Evolutionary conservation across 2,329 filamentous ascomycete species (phyloP), one percentile per base, ranked within the genome.

Genomic region (Pseudogymnoascus sp.): DNA sequence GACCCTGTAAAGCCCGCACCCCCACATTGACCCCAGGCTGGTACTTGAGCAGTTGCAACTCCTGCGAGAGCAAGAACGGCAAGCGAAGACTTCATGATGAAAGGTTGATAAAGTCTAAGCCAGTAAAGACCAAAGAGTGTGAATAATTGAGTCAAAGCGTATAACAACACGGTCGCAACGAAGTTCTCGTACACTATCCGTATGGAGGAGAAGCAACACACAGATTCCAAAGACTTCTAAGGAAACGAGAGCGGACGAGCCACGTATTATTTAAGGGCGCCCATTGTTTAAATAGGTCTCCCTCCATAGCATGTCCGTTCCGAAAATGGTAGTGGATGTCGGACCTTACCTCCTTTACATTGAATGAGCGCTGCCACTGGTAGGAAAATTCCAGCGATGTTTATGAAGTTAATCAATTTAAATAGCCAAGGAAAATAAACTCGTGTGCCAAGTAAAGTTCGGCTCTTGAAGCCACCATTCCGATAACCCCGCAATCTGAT

Each of bases 21-120:
- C 38, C 73, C 74, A 65, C 73, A 75, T 64, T 75, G 73, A 11
- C 62, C 65, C 50, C 68, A 75, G 35, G 70, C 70, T 1, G 64
- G 44, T 9, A 65, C 68, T 33, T 56, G 50, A 33, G 50, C 50
- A 33, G 26, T n/a, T 56, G 50, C 50, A 56, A 56, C n/a, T 6
- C 50, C 50, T 19, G n/a, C 50, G 17, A 56, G n/a, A 56, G 50
- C 26, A 19, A 56, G 50, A 13, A 13, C 29, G 1, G 50, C 19
- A 19, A 56, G 19, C 13, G 50, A 33, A 56, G 50, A 33, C 26
- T 56, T 56, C 50, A 56, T 56, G 50, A 19, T 33, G 50, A 33
- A 19, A 56, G 7, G 26, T 7, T 19, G n/a, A 31, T 7, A 13
- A 19, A 19, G n/a, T 15, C 10, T 29, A 17, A 29, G 13, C 17